Evolutionary conservation across 345 rosid species (phyloP).

Genomic region (Brassica incana): DNA sequence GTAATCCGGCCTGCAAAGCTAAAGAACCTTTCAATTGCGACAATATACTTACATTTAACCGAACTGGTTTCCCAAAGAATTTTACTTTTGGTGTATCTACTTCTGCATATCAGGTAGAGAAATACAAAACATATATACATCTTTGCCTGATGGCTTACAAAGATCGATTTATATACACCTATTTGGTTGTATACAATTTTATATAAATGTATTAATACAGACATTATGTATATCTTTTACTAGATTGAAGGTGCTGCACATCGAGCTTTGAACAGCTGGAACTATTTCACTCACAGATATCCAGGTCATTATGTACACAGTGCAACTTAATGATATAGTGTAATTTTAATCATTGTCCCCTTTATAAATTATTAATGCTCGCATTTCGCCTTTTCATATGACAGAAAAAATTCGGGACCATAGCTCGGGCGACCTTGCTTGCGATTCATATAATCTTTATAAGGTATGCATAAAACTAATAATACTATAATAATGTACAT

Average conservation of each 20-base stretch:
- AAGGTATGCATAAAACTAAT: not conserved
- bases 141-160: not conserved
- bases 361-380: not conserved
- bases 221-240: not conserved
- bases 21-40: slow-evolving; percentile 23
- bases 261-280: slow-evolving; percentile 27
- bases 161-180: not conserved
- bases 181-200: not conserved
- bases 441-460: slow-evolving; percentile 5
- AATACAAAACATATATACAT: not conserved
- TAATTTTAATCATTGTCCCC: too few species aligned
- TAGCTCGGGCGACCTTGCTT: not conserved
- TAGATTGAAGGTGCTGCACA: slow-evolving; percentile 27
- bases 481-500: not conserved
- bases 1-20: not conserved
- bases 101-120: slow-evolving; percentile 19
- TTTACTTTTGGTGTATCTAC: slow-evolving; percentile 25
- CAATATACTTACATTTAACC: not conserved
- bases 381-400: not conserved
- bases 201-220: not conserved
- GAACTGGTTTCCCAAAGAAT: slow-evolving; percentile 1
- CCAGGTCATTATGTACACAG: slow-evolving; percentile 7
- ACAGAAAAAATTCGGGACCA: not conserved
- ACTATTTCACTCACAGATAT: slow-evolving; percentile 26
- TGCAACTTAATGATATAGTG: not conserved